These are phyloP conservation scores for Nakaseomyces delphensis DNA, from an alignment of 1,139 yeast genomes.

Conservation along the genomic window DNA sequence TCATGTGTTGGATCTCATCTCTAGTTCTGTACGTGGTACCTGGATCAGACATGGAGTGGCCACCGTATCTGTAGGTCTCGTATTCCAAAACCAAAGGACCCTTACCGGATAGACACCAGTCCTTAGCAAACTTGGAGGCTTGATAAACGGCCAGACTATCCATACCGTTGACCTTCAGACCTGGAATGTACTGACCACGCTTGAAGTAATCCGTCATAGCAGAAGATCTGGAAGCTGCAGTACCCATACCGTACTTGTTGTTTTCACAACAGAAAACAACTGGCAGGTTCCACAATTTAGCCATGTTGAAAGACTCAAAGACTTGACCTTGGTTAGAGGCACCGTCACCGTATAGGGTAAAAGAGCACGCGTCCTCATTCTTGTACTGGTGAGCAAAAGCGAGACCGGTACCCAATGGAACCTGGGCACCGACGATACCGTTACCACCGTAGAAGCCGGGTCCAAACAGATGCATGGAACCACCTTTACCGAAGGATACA, in stretches of 20 bases:
- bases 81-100: conserved; percentile 95
- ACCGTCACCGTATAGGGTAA: conserved; percentile 95
- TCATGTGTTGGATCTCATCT: conserved; percentile 99
- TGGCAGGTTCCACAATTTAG: conserved; percentile 96
- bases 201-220: conserved; percentile 95
- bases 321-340: conserved; percentile 99
- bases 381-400: conserved; percentile 96
- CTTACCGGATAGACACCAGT: conserved; percentile 87
- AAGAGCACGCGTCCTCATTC: conserved; percentile 72
- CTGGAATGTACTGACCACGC: conserved; percentile 99
- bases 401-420: conserved; percentile 94
- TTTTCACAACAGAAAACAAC: conserved; percentile 93
- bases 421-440: conserved; percentile 99
- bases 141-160: conserved; percentile 91
- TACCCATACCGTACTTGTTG: conserved; percentile 99
- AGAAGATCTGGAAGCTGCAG: conserved; percentile 92
- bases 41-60: conserved; percentile 99
- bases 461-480: conserved; percentile 98
- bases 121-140: conserved; percentile 94
- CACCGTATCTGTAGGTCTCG: conserved; percentile 98
- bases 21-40: conserved; percentile 99
- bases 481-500: conserved; percentile 96
- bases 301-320: conserved; percentile 96
- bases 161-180: conserved; percentile 98
- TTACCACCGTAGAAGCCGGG: conserved; percentile 96